A percentile compares a stretch with the other conserved stretches of the same genome.
Evolutionary conservation across 73 alveolate species (phyloP).

Genomic region (Paramecium primaurelia): DNA sequence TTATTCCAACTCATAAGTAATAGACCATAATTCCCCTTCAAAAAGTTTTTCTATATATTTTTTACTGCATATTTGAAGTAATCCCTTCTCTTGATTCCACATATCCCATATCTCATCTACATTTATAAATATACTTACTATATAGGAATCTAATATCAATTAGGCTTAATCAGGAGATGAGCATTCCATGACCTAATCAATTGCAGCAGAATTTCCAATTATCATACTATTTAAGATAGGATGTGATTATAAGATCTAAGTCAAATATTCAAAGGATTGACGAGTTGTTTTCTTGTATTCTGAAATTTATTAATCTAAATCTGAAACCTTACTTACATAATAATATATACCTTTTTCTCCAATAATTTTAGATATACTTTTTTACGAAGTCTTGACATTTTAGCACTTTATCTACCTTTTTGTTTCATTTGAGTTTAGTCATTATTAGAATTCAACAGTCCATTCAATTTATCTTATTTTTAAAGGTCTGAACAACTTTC

Average conservation of each 20-base stretch:
- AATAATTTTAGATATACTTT: conserved; percentile 47
- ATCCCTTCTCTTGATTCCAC: conserved; percentile 37
- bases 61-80: conserved; percentile 15
- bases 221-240: conserved; percentile 22
- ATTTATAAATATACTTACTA: not conserved
- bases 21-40: conserved; percentile 25
- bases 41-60: conserved; percentile 3
- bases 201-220: conserved; percentile 11
- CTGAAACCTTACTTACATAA: not conserved
- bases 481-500: not conserved
- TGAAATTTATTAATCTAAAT: conserved; percentile 28
- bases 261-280: conserved; percentile 8
- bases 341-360: conserved; percentile 45
- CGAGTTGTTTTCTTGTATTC: conserved; percentile 9
- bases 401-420: conserved; percentile 42
- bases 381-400: conserved; percentile 62
- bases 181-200: not conserved
- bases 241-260: not conserved
- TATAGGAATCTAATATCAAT: not conserved
- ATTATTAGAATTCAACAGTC: not conserved
- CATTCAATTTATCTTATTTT: not conserved
- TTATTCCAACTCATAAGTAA: not conserved
- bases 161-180: not conserved
- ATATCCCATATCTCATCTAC: conserved; percentile 27
- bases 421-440: not conserved